Base-by-base conservation (phyloP, 2,329 filamentous ascomycete genomes). In the Truncatella angustata region DNA sequence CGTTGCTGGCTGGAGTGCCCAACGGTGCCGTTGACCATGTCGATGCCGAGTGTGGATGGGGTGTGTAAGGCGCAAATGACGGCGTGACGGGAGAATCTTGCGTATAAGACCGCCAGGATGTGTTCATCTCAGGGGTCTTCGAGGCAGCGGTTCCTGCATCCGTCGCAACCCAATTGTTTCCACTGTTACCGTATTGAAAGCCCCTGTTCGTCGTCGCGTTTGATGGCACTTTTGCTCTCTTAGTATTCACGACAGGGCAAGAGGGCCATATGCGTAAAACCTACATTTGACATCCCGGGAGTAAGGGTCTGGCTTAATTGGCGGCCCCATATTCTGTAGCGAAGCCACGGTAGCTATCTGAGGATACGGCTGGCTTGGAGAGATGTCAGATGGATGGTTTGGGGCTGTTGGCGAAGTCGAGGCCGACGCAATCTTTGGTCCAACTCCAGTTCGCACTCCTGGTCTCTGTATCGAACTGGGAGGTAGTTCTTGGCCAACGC, bases 401-500 rank as follows among this genome's bases (percentile, higher is more conserved):
- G 74, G 64, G 53, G 73, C 70, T 16, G 73, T 71, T 24, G 80
- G 75, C 14, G 79, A 80, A 4, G 76, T 76, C 16, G 77, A 75
- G 36, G 74, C 66, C 4, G 79, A 80, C 16, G 67, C 63, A 36
- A 69, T 63, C 55, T 70, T 73, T 24, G 71, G 64, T 6, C 70
- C 71, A 12, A 70, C 64, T 4, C 72, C 68, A 34, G 71, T 64
- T 47, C 70, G 70, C 16, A 71, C 64, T 3, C 67, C 60, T 51
- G 67, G 70, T 56, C 76, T 79, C 35, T 73, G 70, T 51, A 73
- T 70, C 18, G 69, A 60, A 21, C 80, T 73, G 40, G 73, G 65
- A 26, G 68, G 54, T 9, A 79, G 77, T 23, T 81, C 82, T 66
- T 91, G 89, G 58, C 96, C 91, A 20, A 97, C 92, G 0, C 92